Conservation (phyloP, 495 filamentous ascomycete species). For the Hyaloscypha bicolor region DNA sequence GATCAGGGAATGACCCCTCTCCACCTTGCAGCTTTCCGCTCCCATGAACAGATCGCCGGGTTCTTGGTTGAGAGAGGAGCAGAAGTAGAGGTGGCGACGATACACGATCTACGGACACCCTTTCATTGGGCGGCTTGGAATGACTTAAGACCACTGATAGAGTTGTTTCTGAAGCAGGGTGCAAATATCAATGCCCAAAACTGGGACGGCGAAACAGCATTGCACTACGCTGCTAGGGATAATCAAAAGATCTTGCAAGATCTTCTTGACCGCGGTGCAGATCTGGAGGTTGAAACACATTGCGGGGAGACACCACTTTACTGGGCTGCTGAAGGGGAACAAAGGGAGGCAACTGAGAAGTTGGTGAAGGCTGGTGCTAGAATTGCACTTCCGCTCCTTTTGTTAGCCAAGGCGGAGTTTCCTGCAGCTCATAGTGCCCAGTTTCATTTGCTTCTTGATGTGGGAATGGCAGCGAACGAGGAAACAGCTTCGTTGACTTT, state of each 20-base stretch:
- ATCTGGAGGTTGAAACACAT: slow-evolving; percentile 11
- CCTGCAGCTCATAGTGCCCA: not conserved
- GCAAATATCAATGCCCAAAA: slow-evolving; percentile 26
- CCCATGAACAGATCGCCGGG: slow-evolving; percentile 24
- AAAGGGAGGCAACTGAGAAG: not conserved
- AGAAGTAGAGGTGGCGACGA: slow-evolving; percentile 13
- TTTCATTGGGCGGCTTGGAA: slow-evolving; percentile 13
- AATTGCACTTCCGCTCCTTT: not conserved
- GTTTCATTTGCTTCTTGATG: slow-evolving; percentile 5
- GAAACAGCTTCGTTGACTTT: not conserved
- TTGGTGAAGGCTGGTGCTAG: slow-evolving; percentile 2
- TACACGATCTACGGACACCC: not conserved
- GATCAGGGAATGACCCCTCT: slow-evolving; percentile 28
- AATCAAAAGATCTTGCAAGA: not conserved
- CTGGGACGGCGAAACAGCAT: not conserved
- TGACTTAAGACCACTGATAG: slow-evolving; percentile 17
- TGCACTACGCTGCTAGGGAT: not conserved
- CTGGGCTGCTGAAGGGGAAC: not conserved
- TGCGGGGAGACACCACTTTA: slow-evolving; percentile 4
- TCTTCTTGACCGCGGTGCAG: slow-evolving; percentile 29
- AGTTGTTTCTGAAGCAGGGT: slow-evolving; percentile 27
- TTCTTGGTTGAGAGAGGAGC: slow-evolving; percentile 30
- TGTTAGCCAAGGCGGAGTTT: not conserved
- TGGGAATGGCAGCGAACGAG: not conserved
- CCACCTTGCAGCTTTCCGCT: slow-evolving; percentile 28